These are phyloP conservation scores for Globisporangium nagaii DNA, from an alignment of 352 stramenopile genomes.

Conservation along the genomic window DNA sequence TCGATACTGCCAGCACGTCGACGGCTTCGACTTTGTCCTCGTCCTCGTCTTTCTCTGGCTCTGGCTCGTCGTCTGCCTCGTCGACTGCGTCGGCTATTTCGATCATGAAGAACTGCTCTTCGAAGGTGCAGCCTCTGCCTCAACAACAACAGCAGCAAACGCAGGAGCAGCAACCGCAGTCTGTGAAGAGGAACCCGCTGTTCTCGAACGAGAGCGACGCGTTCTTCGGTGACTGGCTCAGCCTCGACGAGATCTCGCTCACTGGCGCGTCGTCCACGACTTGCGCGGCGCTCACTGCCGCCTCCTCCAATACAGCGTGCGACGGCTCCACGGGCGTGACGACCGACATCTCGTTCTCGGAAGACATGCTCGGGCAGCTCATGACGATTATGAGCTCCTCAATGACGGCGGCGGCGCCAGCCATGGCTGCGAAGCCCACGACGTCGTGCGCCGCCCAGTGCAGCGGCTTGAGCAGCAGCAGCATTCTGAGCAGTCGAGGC, in stretches of 20 bases:
- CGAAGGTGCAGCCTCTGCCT: too few species aligned
- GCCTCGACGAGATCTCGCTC: constrained; percentile 6
- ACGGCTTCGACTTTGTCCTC: neutral
- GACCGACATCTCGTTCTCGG: constrained; percentile 15
- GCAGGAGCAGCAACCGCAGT: neutral
- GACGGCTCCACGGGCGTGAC: neutral
- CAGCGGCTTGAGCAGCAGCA: constrained; percentile 7
- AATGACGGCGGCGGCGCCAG: constrained; percentile 18
- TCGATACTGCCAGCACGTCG: neutral
- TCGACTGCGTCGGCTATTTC: too few species aligned
- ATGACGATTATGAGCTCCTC: constrained; percentile 30
- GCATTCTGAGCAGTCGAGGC: constrained; percentile 3
- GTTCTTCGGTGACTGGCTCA: constrained; percentile 8
- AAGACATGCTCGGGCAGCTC: constrained; percentile 27
- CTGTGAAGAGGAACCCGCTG: constrained; percentile 7
- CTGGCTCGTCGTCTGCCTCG: neutral
- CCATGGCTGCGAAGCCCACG: neutral
- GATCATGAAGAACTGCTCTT: too few species aligned
- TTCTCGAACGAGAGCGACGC: constrained; percentile 11
- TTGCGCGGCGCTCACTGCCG: constrained; percentile 1
- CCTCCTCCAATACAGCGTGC: constrained; percentile 1
- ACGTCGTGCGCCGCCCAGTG: neutral
- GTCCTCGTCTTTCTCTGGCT: neutral
- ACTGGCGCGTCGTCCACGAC: constrained; percentile 2
- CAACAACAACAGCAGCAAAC: neutral